Base-by-base conservation (phyloP, 2,329 filamentous ascomycete species). In the Phaeophleospora eucalypticola region DNA sequence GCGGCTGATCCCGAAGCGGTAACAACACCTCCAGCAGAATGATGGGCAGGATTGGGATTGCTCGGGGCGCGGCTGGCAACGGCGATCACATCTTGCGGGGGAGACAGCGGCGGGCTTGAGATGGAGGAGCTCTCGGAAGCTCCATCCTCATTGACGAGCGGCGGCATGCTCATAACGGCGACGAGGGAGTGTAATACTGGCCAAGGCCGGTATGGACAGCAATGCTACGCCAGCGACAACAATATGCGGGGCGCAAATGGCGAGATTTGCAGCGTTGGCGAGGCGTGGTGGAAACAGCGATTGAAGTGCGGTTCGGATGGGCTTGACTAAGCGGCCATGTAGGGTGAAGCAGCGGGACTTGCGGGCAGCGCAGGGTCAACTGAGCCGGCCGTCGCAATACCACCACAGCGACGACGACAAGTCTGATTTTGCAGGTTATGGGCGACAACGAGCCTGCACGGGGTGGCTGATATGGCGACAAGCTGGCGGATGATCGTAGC, bases 21-120 rank as follows among this genome's bases (percentile, higher is more conserved):
- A 58, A 53, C 61, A 57, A 61, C 61, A 64, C 59, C 66, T 63
- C 58, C 64, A 60, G 46, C 58, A 46, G 47, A 56, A 36, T 36
- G 18, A 15, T 16, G 39, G 45, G 18, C 32, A 17, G 37, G 37
- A 18, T 21, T 38, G 4, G 45, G 20, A 7, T 29, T 29, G 24
- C 34, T 36, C 20, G 27, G 39, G 45, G 20, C 34, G 17, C 45
- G 37, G 17, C 21, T 38, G 2, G 45, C 33, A 7, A 47, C 45
- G 36, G 21, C 24, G 32, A 47, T 47, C 14, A 36, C 36, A 27
- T 49, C 42, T 33, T 51, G 45, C 33, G 46, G 36, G 46, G 46
- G 37, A 24, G 41, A 45, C 35, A 21, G 34, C 20, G 46, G 46
- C 41, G 45, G 39, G 39, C 45, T 45, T 27, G 41, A 49, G 29